Base-by-base conservation (phyloP, 495 filamentous ascomycete species). In the Cercophora scortea region DNA sequence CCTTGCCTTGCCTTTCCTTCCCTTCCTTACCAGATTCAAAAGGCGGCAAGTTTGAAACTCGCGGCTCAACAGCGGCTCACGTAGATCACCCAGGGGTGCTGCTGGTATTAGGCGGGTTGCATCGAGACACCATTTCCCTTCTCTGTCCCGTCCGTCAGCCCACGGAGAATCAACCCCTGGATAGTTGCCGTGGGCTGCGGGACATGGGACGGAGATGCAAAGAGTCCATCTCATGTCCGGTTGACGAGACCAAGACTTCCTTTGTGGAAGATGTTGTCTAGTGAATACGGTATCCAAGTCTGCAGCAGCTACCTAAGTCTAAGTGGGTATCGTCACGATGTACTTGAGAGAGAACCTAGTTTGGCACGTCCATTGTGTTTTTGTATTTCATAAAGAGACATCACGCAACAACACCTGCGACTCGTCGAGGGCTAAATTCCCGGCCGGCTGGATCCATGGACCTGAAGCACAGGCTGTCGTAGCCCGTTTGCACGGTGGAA, bases 381-480 rank as follows among this genome's bases (percentile, higher is more conserved):
- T 25, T 25, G 25, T 25, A 2, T 5, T 25, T 25, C n/a, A n/a
- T 47, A 33, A 6, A 6, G 17, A 47, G 25, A 16, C 25, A 34
- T 10, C n/a, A n/a, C 25, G 32, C 7, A 34, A 11, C 15, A 3
- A 17, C 39, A 25, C 33, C 34, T 17, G 16, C 19, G 8, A 40
- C 6, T 1, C 10, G 6, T 44, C 16, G 53, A 51, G 42, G 54
- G 58, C 47, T 57, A 57, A 57, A 51, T 38, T 49, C 45, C 18
- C 40, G 40, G 43, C 36, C 42, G 54, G 49, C 48, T 51, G 33
- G 38, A 56, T 52, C 13, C 25, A 25, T 25, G 25, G 25, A 25
- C 25, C 42, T 61, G 58, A 56, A 15, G 55, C 55, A 58, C 38
- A 53, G n/a, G 42, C 40, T 53, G 58, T 61, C 50, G 42, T 54